Percentiles rank a stretch among this genome's conserved stretches.
These are phyloP conservation scores for Cornus controversa DNA, from an alignment of 148 eudicot genomes.

Conservation along the genomic window DNA sequence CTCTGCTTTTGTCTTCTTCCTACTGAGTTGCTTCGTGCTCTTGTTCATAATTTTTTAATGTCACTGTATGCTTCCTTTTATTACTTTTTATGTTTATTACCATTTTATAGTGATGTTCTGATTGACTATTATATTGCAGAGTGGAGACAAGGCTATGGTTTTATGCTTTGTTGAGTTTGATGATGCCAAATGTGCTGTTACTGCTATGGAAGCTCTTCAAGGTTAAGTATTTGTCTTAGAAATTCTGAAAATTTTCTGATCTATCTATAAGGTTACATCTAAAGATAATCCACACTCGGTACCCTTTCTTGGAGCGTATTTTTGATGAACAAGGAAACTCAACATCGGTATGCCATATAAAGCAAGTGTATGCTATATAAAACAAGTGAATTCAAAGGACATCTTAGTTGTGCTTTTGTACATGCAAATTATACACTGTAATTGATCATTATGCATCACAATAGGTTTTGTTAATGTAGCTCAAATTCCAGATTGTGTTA, in stretches of 20 bases:
- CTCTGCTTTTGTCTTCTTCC: too few species aligned
- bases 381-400: background rate
- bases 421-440: background rate
- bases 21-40: background rate
- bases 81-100: background rate
- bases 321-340: background rate
- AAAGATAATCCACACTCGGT: background rate
- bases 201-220: slow-evolving; percentile 96
- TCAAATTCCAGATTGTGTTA: background rate
- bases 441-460: background rate
- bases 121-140: slow-evolving; percentile 40
- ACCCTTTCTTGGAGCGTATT: too few species aligned
- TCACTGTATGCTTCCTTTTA: background rate
- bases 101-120: background rate
- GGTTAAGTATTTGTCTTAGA: slow-evolving; percentile 33
- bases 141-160: slow-evolving; percentile 86
- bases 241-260: background rate
- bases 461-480: background rate
- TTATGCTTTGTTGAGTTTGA: slow-evolving; percentile 91
- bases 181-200: slow-evolving; percentile 78
- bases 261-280: too few species aligned
- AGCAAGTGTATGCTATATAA: too few species aligned
- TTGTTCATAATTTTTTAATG: slow-evolving; percentile 8
- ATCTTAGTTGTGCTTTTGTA: background rate
- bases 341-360: too few species aligned